phyloP scores from a whole-genome alignment of 2,329 filamentous ascomycete species.

The Westerdykella sp. region DNA sequence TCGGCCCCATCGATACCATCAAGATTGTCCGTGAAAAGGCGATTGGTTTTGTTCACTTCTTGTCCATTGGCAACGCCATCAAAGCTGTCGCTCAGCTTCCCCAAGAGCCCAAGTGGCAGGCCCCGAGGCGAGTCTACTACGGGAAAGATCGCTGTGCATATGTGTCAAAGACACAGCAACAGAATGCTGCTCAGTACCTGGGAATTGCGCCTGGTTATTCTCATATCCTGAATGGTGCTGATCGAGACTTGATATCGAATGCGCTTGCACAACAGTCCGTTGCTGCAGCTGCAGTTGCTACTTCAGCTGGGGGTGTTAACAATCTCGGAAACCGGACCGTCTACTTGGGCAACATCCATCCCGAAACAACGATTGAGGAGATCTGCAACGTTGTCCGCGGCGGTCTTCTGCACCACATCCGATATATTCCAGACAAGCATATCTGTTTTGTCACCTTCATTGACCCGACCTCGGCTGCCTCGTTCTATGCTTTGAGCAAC shows the following conservation, averaged over 20 bases:
- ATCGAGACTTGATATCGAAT: constrained; percentile 93
- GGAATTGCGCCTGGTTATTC: constrained; percentile 96
- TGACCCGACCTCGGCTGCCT: constrained; percentile 93
- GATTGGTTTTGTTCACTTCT: constrained; percentile 95
- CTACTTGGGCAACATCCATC: constrained; percentile 97
- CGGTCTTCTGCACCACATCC: constrained; percentile 92
- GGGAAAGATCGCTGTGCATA: constrained; percentile 98
- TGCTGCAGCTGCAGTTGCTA: constrained; percentile 91
- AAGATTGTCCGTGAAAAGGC: constrained; percentile 98
- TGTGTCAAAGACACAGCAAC: constrained; percentile 98
- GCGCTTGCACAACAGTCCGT: constrained; percentile 96
- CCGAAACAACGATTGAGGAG: constrained; percentile 97
- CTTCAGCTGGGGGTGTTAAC: constrained; percentile 91
- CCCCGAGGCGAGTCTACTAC: constrained; percentile 92
- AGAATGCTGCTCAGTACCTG: constrained; percentile 96
- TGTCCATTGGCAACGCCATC: constrained; percentile 96
- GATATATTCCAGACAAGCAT: constrained; percentile 99
- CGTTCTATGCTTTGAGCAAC: constrained; percentile 96
- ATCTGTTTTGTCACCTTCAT: constrained; percentile 99
- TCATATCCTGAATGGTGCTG: constrained; percentile 90
- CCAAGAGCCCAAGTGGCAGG: constrained; percentile 94
- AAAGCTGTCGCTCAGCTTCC: constrained; percentile 96
- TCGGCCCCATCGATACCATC: constrained; percentile 91
- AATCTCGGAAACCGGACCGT: constrained; percentile 97
- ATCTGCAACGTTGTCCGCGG: constrained; percentile 98